phyloP scores from a whole-genome alignment of 169 alveolate species.

The Eimeria tenella region DNA sequence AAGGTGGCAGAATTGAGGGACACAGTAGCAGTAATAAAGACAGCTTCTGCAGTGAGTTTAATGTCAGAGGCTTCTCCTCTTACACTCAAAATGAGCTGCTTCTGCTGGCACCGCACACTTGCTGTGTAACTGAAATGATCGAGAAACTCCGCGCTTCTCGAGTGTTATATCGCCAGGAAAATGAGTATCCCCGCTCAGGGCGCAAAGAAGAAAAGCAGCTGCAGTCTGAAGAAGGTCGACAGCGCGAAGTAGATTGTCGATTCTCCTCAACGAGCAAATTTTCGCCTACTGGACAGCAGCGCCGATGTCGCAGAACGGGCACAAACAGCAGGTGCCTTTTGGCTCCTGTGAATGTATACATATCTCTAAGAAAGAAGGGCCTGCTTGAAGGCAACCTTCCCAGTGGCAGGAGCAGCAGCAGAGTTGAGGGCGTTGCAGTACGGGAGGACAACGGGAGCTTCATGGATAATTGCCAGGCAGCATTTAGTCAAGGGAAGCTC shows the following conservation, averaged over 20 bases:
- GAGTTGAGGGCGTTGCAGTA: background rate
- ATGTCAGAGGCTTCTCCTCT: background rate
- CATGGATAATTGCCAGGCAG: background rate
- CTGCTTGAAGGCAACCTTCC: background rate
- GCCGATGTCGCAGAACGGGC: background rate
- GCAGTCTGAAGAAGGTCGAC: background rate
- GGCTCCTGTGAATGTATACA: constrained; percentile 6
- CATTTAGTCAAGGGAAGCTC: too few species aligned
- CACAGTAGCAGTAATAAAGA: constrained; percentile 4
- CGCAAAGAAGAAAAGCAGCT: background rate
- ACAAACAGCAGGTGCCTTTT: constrained; percentile 1
- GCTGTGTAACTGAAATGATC: constrained; percentile 11
- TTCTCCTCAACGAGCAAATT: background rate
- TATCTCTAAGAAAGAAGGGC: constrained; percentile 21
- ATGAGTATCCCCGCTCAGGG: background rate
- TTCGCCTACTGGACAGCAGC: background rate
- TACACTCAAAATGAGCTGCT: constrained; percentile 62
- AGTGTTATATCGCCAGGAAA: constrained; percentile 7
- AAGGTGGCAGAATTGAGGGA: background rate
- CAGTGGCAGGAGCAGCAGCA: background rate
- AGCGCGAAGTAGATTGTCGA: background rate
- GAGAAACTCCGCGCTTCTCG: constrained; percentile 37
- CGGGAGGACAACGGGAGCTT: background rate
- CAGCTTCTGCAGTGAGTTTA: constrained; percentile 39
- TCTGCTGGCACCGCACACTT: constrained; percentile 40